Evolutionary conservation across 179 eudicot species (phyloP), one percentile per base, ranked within the genome.

Genomic region (Silene coronaria): DNA sequence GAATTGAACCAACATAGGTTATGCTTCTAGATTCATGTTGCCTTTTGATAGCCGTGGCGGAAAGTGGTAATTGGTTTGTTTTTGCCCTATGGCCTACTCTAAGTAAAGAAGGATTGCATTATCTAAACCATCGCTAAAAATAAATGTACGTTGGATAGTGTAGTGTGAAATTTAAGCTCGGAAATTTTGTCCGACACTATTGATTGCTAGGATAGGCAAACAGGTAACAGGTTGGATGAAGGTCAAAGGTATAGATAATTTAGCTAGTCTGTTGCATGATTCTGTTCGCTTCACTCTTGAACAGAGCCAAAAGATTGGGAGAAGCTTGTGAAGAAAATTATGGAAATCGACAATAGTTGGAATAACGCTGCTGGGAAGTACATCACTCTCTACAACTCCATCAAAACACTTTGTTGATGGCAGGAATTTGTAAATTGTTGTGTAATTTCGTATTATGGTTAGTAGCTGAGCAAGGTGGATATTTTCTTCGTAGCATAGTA

Each of bases 291-390:
- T 46, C 59, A 22, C 17, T 28, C 14, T 59, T 27, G 30, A 81
- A 84, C 88, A 92, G 97, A 87, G 72, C 89, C 92, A 59, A 79
- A 80, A 32, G 91, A 88, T 76, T 91, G 97, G 97, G 73, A 53
- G 34, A 78, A 55, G 14, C 74, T 86, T 5, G 90, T 88, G 14
- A 67, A 57, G 64, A 86, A 87, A 85, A 83, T 86, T 1, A 89
- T 92, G 93, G 64, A 79, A 48, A 87, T 91, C 8, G 92, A 92
- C 61, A 88, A 87, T 75, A 88, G 93, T 77, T 91, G 96, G 97
- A 88, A 89, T 62, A 89, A 85, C 26, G 88, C 96, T 6, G 97
- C 96, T 24, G 87, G 83, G 48, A 89, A 92, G 63, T 92, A 91
- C 79, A 53, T 88, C 42, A 67, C 82, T 64, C 76, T 90, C 71